Base-by-base conservation (phyloP, 306 rosid species). In the Prunus fruticosa region DNA sequence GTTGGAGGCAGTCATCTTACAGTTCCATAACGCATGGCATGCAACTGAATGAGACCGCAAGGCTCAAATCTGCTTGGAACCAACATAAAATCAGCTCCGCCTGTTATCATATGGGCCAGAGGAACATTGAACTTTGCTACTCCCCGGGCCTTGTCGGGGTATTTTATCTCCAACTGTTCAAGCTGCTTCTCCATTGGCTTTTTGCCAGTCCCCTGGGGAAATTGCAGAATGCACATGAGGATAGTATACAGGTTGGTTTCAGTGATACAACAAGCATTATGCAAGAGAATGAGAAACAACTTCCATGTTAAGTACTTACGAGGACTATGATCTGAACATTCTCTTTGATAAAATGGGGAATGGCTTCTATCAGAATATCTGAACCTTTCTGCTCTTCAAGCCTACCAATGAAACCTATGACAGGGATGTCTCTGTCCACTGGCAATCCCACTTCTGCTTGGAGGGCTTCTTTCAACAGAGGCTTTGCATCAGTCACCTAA, bases 301-400 rank as follows among this genome's bases (percentile, higher is more conserved):
- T 9, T 69, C 45, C 30, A 22, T 60, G 15, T 28, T 5, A 11
- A 22, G 64, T 76, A 62, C 92, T 83, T 87, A 90, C 97, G 45
- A 92, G 93, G 79, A 91, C 93, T 62, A 90, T 86, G 38, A 92
- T 76, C 74, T 90, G 97, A 78, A 90, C 88, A 71, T 85, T 75
- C 79, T 88, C 91, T 69, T 43, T 47, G 52, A 87, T 84, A 45
- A 92, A 88, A 49, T 88, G 85, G 14, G 97, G 93, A 80, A 92
- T 88, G 68, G 97, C 91, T 76, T 72, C 93, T 34, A 83, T 90
- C 57, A 92, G 88, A 84, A 92, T 92, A 80, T 92, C 97, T 22
- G 97, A 92, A 80, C 97, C 97, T 75, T 92, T 92, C 83, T 92
- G 97, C 83, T 92, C 97, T 86, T 92, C 97, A 76, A 92, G 96